Evolutionary conservation across 2,329 filamentous ascomycete species (phyloP).

Genomic region (Penicillium carneum): DNA sequence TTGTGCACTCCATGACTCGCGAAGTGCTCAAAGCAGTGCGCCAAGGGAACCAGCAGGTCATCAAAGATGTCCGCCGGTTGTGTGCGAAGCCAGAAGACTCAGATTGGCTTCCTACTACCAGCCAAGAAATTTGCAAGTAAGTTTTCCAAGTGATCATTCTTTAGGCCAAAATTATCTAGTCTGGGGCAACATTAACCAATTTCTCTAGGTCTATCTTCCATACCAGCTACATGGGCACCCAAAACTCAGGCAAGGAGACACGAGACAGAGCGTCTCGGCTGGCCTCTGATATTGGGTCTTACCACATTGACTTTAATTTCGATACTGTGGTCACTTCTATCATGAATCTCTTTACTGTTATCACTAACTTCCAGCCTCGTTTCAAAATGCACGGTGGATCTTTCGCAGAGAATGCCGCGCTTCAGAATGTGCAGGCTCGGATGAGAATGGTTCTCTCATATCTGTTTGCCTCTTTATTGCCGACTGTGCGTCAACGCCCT

Average conservation of each 20-base stretch:
- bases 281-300: constrained; percentile 67
- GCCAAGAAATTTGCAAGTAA: constrained; percentile 65
- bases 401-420: constrained; percentile 66
- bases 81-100: constrained; percentile 58
- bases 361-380: constrained; percentile 66
- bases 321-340: constrained; percentile 70
- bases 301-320: constrained; percentile 77
- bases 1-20: constrained; percentile 52
- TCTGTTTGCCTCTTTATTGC: constrained; percentile 68
- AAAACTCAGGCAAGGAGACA: constrained; percentile 71
- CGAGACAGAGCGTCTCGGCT: constrained; percentile 70
- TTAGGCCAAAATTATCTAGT: background rate
- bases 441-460: constrained; percentile 72
- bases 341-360: constrained; percentile 64
- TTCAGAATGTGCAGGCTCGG: constrained; percentile 73
- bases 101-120: constrained; percentile 61
- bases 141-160: constrained; percentile 4
- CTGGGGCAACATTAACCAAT: background rate
- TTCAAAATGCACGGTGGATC: constrained; percentile 72
- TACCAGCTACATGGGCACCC: constrained; percentile 75
- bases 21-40: constrained; percentile 47
- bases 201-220: constrained; percentile 59
- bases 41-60: constrained; percentile 57
- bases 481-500: constrained; percentile 64
- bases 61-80: constrained; percentile 61